Percentiles rank a stretch among this genome's conserved stretches.
Conservation (phyloP, 768 basidiomycete genomes). For the Boletellus emodensis region DNA sequence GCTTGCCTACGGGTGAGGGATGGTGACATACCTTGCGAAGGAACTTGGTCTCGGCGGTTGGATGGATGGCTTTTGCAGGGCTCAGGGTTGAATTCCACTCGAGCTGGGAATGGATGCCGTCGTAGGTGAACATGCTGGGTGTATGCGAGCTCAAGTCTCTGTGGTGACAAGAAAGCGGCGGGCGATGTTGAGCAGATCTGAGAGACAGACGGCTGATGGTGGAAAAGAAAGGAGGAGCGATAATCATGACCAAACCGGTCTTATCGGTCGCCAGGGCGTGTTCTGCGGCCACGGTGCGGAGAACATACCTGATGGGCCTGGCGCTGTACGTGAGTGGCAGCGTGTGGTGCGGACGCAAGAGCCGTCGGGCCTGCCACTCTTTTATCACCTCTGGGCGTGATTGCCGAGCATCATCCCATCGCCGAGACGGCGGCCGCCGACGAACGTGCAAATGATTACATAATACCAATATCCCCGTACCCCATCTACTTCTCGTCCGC, state of each 20-base stretch:
- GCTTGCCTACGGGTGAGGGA: not conserved
- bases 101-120: slow-evolving; percentile 75
- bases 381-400: slow-evolving; percentile 8
- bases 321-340: slow-evolving; percentile 6
- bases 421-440: slow-evolving; percentile 6
- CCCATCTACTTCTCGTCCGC: slow-evolving; percentile 6
- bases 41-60: slow-evolving; percentile 78
- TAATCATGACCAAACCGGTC: slow-evolving; percentile 6
- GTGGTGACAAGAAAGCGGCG: not conserved
- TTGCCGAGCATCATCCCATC: slow-evolving; percentile 11
- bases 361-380: not conserved
- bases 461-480: not conserved
- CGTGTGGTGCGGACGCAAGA: not conserved
- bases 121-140: slow-evolving; percentile 48
- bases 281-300: not conserved
- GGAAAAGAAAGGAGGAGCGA: slow-evolving; percentile 7
- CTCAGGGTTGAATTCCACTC: slow-evolving; percentile 88
- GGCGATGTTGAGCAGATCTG: slow-evolving; percentile 13
- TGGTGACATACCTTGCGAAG: slow-evolving; percentile 73
- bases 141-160: slow-evolving; percentile 8
- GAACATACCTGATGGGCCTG: slow-evolving; percentile 20
- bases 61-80: slow-evolving; percentile 64
- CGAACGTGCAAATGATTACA: slow-evolving; percentile 27
- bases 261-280: slow-evolving; percentile 22
- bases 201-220: slow-evolving; percentile 14